Base-by-base conservation (phyloP, 169 alveolate species). In the Eimeria praecox region DNA sequence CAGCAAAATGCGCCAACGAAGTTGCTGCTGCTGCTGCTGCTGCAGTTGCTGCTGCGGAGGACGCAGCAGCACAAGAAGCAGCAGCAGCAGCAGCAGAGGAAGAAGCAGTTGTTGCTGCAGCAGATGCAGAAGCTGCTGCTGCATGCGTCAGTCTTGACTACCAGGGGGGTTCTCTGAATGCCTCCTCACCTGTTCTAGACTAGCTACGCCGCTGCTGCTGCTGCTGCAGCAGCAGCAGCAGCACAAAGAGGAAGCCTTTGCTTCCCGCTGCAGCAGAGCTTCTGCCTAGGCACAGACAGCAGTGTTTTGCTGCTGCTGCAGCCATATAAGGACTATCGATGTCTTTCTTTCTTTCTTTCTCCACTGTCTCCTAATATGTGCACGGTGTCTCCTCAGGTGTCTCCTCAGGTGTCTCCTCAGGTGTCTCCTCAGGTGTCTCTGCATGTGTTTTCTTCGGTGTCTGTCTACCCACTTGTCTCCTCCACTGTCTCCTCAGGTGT, bases 51-150 rank as follows among this genome's bases (percentile, higher is more conserved):
- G 80, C 80, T 69, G 80, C 80, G 16, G 80, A 69, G 80, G 44
- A 69, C 40, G 80, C 80, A 69, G 80, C 80, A 69, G 80, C 80
- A 69, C 49, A 69, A 69, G 80, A 69, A 69, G 87, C 87, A 40
- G 87, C 87, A 35, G 87, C 87, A 6, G 87, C 87, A 35, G 87
- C 87, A 77, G 87, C 87, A 35, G 87, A 77, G 40, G 87, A 77
- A 6, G 87, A 77, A 24, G 87, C 87, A 77, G 87, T 77, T 4
- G 87, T 77, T 77, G 87, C 87, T 40, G 87, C 87, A 77, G 87
- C 87, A 77, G 87, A 77, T 62, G 87, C 87, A 77, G 87, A 77
- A 42, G 87, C 87, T 77, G 87, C 87, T 77, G 87, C 87, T 77
- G 87, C 87, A 4, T 77, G 87, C 59, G 87, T 56, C 6, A 77